Conservation (phyloP, 129 eudicot genomes). For the Centella asiatica region DNA sequence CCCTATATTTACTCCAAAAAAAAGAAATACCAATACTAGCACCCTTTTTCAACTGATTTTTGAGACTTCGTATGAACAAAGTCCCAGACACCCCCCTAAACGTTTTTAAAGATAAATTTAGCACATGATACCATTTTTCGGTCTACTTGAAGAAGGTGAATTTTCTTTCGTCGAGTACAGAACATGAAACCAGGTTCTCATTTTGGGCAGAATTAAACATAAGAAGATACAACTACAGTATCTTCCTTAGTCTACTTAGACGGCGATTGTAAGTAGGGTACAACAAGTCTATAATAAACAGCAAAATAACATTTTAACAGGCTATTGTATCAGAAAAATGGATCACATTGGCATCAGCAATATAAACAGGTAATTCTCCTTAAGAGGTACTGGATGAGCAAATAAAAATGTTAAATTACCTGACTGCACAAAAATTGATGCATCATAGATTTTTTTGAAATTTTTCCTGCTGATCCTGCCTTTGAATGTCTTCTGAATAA, state of each 20-base stretch:
- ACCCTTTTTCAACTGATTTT: too few species aligned
- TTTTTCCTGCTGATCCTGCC: slow-evolving; percentile 40
- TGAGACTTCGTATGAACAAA: too few species aligned
- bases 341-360: not conserved
- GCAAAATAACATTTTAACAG: not conserved
- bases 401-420: slow-evolving; percentile 32
- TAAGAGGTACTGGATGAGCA: not conserved
- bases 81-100: too few species aligned
- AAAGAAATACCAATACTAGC: too few species aligned
- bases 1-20: too few species aligned
- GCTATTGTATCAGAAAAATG: not conserved
- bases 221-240: too few species aligned
- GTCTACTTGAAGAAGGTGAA: not conserved
- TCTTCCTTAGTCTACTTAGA: too few species aligned
- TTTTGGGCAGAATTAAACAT: too few species aligned
- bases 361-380: not conserved
- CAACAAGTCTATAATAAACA: not conserved
- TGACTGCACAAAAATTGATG: slow-evolving; percentile 53
- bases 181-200: not conserved
- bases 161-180: not conserved
- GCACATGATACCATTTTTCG: too few species aligned
- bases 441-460: slow-evolving; percentile 30
- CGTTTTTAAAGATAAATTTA: too few species aligned
- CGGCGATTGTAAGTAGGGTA: too few species aligned
- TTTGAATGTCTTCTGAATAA: slow-evolving; percentile 62